Conservation (phyloP, 192 early-diverging fungal genomes). For the Dissophora ornata region DNA sequence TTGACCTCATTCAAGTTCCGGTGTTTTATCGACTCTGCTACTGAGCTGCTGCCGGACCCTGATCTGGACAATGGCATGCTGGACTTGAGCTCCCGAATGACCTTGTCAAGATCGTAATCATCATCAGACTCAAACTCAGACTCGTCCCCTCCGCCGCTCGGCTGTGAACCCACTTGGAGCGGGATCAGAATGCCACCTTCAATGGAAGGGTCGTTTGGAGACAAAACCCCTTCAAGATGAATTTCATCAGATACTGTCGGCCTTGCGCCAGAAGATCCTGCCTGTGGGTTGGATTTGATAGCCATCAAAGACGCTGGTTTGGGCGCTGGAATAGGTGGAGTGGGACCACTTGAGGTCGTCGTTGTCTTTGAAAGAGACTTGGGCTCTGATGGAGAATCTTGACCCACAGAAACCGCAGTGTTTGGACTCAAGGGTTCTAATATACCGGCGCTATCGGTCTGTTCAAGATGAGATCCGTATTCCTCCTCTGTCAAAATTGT, state of each 20-base stretch:
- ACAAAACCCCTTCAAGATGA: background rate
- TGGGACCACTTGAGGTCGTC: background rate
- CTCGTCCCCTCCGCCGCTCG: constrained; percentile 4
- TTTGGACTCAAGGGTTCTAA: constrained; percentile 10
- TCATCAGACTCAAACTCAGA: constrained; percentile 4
- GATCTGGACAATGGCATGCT: constrained; percentile 21
- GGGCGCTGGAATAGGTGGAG: constrained; percentile 34
- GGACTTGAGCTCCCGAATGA: constrained; percentile 44
- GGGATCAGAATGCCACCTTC: background rate
- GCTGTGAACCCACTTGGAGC: background rate
- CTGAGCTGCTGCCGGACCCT: constrained; percentile 6
- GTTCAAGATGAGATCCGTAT: background rate
- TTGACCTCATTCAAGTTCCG: background rate
- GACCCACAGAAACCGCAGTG: background rate
- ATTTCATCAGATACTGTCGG: constrained; percentile 44
- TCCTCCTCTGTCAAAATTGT: background rate
- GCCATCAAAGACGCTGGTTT: constrained; percentile 29
- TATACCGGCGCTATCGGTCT: background rate
- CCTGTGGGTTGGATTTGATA: constrained; percentile 23
- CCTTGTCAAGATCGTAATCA: constrained; percentile 6
- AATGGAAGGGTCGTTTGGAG: background rate
- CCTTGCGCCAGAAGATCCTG: constrained; percentile 10
- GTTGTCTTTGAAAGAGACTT: constrained; percentile 5
- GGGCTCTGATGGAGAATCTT: background rate
- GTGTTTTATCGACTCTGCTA: background rate